Conservation (phyloP, 192 early-diverging fungal species). For the Oehlia diaphana region DNA sequence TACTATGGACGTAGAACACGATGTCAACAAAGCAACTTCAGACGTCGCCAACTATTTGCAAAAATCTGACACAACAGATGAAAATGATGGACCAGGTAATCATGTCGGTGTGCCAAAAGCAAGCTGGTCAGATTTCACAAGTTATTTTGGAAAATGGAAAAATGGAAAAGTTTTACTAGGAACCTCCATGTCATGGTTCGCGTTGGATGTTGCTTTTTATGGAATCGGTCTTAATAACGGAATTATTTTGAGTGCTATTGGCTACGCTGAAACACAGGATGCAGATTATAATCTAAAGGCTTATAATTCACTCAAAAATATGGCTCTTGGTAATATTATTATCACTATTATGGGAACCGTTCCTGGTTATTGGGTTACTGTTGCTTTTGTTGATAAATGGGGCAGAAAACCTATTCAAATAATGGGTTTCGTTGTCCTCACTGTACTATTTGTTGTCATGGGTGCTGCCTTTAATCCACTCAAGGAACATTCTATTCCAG, state of each 20-base stretch:
- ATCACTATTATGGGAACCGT: constrained; percentile 83
- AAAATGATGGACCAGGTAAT: constrained; percentile 30
- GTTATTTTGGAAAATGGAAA: constrained; percentile 78
- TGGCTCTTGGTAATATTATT: constrained; percentile 86
- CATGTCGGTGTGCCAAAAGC: constrained; percentile 39
- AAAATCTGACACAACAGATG: constrained; percentile 44
- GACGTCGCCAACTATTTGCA: constrained; percentile 45
- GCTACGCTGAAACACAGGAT: constrained; percentile 50
- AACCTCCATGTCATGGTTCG: constrained; percentile 75
- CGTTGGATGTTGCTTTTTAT: constrained; percentile 80
- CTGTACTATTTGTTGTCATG: constrained; percentile 71
- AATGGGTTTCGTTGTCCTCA: constrained; percentile 75
- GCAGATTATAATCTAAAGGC: constrained; percentile 51
- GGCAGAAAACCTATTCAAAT: constrained; percentile 94
- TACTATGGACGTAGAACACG: constrained; percentile 59
- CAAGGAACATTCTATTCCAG: no score
- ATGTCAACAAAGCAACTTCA: constrained; percentile 46
- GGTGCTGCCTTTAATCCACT: constrained; percentile 49
- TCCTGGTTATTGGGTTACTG: constrained; percentile 96
- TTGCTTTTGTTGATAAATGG: constrained; percentile 82
- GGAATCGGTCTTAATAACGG: constrained; percentile 82
- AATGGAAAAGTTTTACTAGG: constrained; percentile 81
- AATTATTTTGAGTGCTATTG: constrained; percentile 70
- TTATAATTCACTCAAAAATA: constrained; percentile 23
- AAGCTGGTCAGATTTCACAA: constrained; percentile 57